Conservation (phyloP, 2,329 filamentous ascomycete species). For the Fusarium euwallaceae region DNA sequence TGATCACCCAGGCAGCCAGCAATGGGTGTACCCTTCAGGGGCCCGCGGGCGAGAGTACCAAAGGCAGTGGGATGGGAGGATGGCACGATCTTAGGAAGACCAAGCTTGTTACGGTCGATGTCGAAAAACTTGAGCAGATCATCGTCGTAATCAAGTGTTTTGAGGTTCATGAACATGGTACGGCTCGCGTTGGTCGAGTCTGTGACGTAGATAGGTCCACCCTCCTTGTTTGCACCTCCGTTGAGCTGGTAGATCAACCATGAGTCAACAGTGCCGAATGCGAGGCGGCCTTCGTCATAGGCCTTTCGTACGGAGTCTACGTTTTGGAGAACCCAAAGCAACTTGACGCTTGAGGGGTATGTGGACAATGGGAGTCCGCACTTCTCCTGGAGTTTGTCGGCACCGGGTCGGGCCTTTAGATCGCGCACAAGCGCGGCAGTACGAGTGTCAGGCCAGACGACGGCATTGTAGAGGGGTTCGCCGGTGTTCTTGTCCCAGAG, state of each 20-base stretch:
- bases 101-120: slow-evolving; percentile 75
- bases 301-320: slow-evolving; percentile 76
- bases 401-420: slow-evolving; percentile 75
- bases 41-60: slow-evolving; percentile 74
- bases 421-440: slow-evolving; percentile 80
- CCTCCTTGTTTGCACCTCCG: slow-evolving; percentile 72
- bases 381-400: slow-evolving; percentile 76
- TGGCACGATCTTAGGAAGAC: slow-evolving; percentile 84
- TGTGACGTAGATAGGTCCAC: slow-evolving; percentile 78
- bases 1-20: slow-evolving; percentile 91
- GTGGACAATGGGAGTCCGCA: slow-evolving; percentile 89
- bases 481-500: slow-evolving; percentile 88
- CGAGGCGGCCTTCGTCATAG: slow-evolving; percentile 81
- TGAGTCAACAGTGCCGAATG: slow-evolving; percentile 89
- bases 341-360: slow-evolving; percentile 88
- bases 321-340: slow-evolving; percentile 85
- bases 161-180: slow-evolving; percentile 95
- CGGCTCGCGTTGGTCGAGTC: slow-evolving; percentile 90
- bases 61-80: slow-evolving; percentile 82
- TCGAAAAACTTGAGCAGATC: slow-evolving; percentile 83
- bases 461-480: slow-evolving; percentile 84
- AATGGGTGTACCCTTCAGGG: slow-evolving; percentile 78
- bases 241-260: slow-evolving; percentile 91
- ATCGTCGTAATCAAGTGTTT: slow-evolving; percentile 84
- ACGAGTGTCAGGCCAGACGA: slow-evolving; percentile 92